phyloP scores from a whole-genome alignment of 2,329 filamentous ascomycete species.

The Sporothrix brasiliensis region DNA sequence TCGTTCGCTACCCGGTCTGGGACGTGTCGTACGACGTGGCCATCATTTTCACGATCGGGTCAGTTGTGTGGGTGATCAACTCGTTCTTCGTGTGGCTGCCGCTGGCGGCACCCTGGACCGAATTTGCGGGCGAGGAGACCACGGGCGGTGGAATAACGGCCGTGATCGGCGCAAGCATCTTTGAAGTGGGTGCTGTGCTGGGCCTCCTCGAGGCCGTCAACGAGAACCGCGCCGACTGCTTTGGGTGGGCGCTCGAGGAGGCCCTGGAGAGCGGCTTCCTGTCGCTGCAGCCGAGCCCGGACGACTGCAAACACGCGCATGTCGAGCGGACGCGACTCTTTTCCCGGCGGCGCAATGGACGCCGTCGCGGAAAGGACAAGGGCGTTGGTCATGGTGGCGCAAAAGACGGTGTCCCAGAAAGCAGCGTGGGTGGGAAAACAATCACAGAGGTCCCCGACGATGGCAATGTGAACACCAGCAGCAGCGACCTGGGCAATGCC shows the following conservation, averaged over 20 bases:
- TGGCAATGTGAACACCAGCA: slow-evolving; percentile 10
- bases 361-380: neutral
- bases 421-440: slow-evolving; percentile 2
- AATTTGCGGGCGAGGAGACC: slow-evolving; percentile 57
- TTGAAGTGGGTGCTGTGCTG: slow-evolving; percentile 65
- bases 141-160: slow-evolving; percentile 64
- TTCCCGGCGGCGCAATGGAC: neutral
- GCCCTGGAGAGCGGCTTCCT: slow-evolving; percentile 44
- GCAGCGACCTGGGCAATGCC: neutral
- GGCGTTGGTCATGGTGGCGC: neutral
- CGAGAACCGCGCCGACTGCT: slow-evolving; percentile 65
- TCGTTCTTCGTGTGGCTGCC: slow-evolving; percentile 68
- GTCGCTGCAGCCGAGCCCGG: slow-evolving; percentile 32
- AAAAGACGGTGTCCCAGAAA: neutral
- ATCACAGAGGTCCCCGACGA: neutral
- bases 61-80: slow-evolving; percentile 60
- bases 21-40: slow-evolving; percentile 51
- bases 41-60: slow-evolving; percentile 48
- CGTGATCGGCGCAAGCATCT: slow-evolving; percentile 68
- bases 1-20: slow-evolving; percentile 46
- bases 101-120: slow-evolving; percentile 53
- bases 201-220: slow-evolving; percentile 71
- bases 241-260: slow-evolving; percentile 67
- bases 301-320: slow-evolving; percentile 31
- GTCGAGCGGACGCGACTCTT: slow-evolving; percentile 24